Evolutionary conservation across 345 rosid genomes (phyloP).

Genomic region (Salix purpurea): DNA sequence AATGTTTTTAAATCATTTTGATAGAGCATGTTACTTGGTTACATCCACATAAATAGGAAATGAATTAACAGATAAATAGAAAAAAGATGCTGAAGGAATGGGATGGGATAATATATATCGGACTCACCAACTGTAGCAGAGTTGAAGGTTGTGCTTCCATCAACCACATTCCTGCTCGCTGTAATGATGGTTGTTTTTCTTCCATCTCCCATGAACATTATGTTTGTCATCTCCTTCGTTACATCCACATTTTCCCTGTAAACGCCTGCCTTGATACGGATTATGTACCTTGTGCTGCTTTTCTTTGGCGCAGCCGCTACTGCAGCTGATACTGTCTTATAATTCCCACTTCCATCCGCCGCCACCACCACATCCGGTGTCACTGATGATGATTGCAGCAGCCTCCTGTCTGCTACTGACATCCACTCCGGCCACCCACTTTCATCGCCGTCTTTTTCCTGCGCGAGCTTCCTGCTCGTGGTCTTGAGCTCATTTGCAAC

Average conservation of each 20-base stretch:
- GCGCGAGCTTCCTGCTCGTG: slow-evolving; percentile 40
- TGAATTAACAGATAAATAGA: background rate
- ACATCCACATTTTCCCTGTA: slow-evolving; percentile 80
- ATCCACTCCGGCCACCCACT: slow-evolving; percentile 75
- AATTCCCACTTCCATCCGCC: slow-evolving; percentile 78
- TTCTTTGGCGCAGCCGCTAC: slow-evolving; percentile 69
- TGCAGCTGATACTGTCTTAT: slow-evolving; percentile 52
- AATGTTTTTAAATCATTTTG: no score
- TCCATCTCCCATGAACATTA: slow-evolving; percentile 87
- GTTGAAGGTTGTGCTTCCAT: slow-evolving; percentile 77
- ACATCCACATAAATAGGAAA: no score
- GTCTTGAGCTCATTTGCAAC: slow-evolving; percentile 35
- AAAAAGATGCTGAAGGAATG: background rate
- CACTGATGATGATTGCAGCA: slow-evolving; percentile 59
- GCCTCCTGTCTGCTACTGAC: slow-evolving; percentile 54
- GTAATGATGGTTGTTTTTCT: slow-evolving; percentile 62
- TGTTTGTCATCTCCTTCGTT: slow-evolving; percentile 51
- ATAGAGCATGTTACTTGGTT: no score
- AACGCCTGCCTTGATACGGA: slow-evolving; percentile 67
- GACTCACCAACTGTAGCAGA: slow-evolving; percentile 92
- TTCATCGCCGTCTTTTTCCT: slow-evolving; percentile 6
- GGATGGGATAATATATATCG: no score
- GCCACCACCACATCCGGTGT: slow-evolving; percentile 68
- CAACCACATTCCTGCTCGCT: slow-evolving; percentile 57
- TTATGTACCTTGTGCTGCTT: slow-evolving; percentile 59